phyloP scores from a whole-genome alignment of 2,329 filamentous ascomycete genomes.

The Alternaria hordeiaustralica region DNA sequence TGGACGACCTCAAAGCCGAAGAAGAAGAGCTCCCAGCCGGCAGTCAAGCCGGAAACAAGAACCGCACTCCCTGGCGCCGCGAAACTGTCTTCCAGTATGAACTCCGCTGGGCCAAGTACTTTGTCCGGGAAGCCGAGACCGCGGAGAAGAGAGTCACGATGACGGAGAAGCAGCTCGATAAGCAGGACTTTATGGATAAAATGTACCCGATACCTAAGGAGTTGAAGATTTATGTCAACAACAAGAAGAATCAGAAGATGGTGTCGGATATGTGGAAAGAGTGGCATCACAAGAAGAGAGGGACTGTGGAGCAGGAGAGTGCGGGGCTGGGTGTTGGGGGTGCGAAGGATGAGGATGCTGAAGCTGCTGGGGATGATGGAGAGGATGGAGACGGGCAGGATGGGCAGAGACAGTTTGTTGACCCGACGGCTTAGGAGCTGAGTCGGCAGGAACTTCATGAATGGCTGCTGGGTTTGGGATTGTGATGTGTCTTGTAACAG shows the following conservation, averaged over 20 bases:
- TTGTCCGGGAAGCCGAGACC: conserved; percentile 27
- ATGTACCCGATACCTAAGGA: conserved; percentile 20
- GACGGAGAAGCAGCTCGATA: conserved; percentile 20
- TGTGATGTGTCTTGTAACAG: background rate
- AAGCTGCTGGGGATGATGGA: background rate
- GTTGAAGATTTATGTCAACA: conserved; percentile 5
- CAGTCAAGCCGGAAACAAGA: background rate
- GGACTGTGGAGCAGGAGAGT: background rate
- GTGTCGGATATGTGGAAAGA: conserved; percentile 23
- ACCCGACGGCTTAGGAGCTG: background rate
- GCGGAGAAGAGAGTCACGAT: conserved; percentile 4
- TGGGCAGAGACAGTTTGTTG: background rate
- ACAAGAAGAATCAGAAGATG: background rate
- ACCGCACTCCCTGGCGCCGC: conserved; percentile 29
- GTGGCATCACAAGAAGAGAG: conserved; percentile 29
- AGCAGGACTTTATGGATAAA: conserved; percentile 10
- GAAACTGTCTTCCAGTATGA: conserved; percentile 29
- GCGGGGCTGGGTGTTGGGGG: background rate
- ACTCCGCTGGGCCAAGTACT: conserved; percentile 33
- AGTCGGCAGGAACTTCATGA: background rate
- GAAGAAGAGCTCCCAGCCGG: background rate
- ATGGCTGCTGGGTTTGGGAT: background rate
- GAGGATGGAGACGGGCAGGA: background rate
- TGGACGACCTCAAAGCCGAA: conserved; percentile 15
- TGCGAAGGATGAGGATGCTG: background rate